A percentile compares a stretch with the other conserved stretches of the same genome.
phyloP scores from a whole-genome alignment of 208 protist species.

The Hexamita inflata region DNA sequence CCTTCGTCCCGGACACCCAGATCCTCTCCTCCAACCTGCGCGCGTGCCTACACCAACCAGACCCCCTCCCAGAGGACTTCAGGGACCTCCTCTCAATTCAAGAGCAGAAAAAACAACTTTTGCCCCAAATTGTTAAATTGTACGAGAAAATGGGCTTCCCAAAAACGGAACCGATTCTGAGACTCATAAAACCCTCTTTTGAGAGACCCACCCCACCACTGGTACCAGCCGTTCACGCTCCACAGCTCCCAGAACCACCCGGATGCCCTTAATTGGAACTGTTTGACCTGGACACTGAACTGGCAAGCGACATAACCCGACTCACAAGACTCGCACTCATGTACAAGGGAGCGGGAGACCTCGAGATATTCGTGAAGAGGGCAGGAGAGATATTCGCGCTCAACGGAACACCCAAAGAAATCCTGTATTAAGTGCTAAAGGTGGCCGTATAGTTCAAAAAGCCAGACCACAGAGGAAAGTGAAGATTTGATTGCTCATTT shows the following conservation, averaged over 20 bases:
- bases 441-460: slow-evolving; percentile 6
- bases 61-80: slow-evolving; percentile 20
- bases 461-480: too few species aligned
- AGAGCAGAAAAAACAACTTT: not conserved
- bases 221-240: not conserved
- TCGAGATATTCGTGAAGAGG: not conserved
- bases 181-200: slow-evolving; percentile 18
- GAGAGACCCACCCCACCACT: slow-evolving; percentile 17
- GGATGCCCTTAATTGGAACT: slow-evolving; percentile 2
- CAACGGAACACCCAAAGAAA: not conserved
- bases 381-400: slow-evolving; percentile 1
- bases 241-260: not conserved
- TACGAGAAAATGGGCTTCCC: slow-evolving; percentile 23
- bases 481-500: too few species aligned
- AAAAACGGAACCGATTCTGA: slow-evolving; percentile 2
- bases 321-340: slow-evolving; percentile 5
- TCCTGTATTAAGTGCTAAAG: not conserved
- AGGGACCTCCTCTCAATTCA: not conserved
- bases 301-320: not conserved
- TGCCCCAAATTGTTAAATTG: not conserved
- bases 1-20: slow-evolving; percentile 13
- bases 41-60: slow-evolving; percentile 13
- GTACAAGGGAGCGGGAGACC: not conserved
- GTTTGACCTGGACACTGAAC: slow-evolving; percentile 12
- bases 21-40: not conserved